Evolutionary conservation across 352 stramenopile genomes (phyloP), one percentile per base, ranked within the genome.

Genomic region (Phytophthora macrochlamydospora): DNA sequence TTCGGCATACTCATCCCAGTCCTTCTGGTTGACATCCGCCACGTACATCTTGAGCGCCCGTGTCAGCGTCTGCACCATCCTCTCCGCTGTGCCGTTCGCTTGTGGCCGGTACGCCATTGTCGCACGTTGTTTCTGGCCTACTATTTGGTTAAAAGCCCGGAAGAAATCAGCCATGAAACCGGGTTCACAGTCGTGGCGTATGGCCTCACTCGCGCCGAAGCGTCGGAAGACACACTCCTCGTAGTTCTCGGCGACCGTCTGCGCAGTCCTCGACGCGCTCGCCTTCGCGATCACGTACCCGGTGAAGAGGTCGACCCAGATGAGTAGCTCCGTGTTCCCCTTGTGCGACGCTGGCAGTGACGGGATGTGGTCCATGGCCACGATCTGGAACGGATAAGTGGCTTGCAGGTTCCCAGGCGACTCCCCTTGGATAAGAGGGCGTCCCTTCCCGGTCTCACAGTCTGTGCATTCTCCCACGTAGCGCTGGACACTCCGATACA

Each of bases 1-100:
- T 40, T 72, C 63, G 1, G 59, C 69, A 14, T 76, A 76, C 8
- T 73, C 56, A n/a, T 69, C 59, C 54, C 65, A 73, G 30, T 69
- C 65, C 1, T 51, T 18, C 24, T 73, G 65, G 13, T 49, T 33
- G 37, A 42, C 40, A 24, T 72, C 64, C 13, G 48, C 32, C 11
- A 70, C 57, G 33, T 71, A 24, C 18, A 24, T 24, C 18, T 24
- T 24, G 18, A 24, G 18, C 18, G 57, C 31, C 29, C 51, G 6
- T 7, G 40, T 70, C n/a, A 64, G 18, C 12, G 60, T 70, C 35
- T 70, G 66, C 9, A 71, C 62, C 62, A 71, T 69, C 11, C 68
- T 24, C 29, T 76, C 62, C 1, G 58, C 48, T 1, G 40, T 58
- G 0, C 68, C 61, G 38, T 71, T 75, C 7, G 61, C 46, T 50